Base-by-base conservation (phyloP, 192 early-diverging fungal genomes). In the Linderina pennispora region DNA sequence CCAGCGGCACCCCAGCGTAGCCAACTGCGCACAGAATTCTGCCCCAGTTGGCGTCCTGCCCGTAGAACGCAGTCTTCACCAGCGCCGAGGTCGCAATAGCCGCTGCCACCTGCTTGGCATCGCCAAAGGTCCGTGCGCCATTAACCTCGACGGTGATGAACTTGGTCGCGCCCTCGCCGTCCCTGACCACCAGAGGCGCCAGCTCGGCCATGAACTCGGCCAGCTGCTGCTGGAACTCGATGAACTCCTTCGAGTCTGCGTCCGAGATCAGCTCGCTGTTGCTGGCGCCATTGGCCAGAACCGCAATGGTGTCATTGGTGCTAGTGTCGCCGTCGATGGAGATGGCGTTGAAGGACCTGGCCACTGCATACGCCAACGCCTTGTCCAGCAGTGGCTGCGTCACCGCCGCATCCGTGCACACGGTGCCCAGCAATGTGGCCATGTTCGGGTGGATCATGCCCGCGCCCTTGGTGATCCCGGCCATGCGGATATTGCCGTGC, bases 371-470 rank as follows among this genome's bases (percentile, higher is more conserved):
- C 14, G 71, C 71, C 36, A 95, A 53, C 1, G 95, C 90, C 11
- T 64, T 54, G 33, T 86, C 77, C 22, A 96, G 73, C 25, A 80
- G 66, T n/a, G 46, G 33, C 19, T 81, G 74, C 2, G 76, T 55
- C 7, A 98, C 69, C 9, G 77, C 51, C 6, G 80, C 75, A 65
- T 98, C 95, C 1, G 95, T 98, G 38, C 90, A 89, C 10, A 96
- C 72, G 13, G 84, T 82, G 7, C 84, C 84, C 25, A 98, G 75
- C 52, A 98, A 67, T 6, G 95, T 98, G 11, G 93, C 95, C 95
- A 98, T 98, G 66, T 96, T 91, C 9, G 95, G 95, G 58, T 98
- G 95, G 43, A 98, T 94, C 95, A 94, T 95, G 8, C 95, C 95
- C 4, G 95, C 95, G 25, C 95, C 95, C 74, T 98, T 98, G 16